Conservation (phyloP, 148 eudicot species). For the Persicaria tinctoria region DNA sequence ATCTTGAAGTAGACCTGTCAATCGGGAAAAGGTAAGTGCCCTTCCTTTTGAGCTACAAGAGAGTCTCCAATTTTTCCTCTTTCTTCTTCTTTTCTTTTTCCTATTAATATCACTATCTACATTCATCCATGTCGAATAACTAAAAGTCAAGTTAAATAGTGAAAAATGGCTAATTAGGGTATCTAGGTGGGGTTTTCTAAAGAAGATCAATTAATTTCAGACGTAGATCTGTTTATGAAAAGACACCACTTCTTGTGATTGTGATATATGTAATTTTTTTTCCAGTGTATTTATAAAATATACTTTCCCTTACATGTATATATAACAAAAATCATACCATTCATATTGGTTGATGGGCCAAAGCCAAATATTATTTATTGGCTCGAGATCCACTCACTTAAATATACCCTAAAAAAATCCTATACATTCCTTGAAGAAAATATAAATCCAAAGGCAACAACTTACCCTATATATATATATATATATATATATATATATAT, state of each 20-base stretch:
- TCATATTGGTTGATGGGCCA: neutral
- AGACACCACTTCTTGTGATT: conserved; percentile 2
- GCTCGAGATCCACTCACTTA: conserved; percentile 11
- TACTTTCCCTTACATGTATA: neutral
- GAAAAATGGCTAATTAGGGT: neutral
- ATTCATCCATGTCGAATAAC: neutral
- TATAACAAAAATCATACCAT: neutral
- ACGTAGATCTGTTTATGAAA: neutral
- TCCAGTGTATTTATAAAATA: neutral
- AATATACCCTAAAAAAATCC: neutral
- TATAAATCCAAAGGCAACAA: neutral
- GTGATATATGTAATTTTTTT: neutral
- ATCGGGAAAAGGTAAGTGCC: neutral
- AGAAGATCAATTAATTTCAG: neutral
- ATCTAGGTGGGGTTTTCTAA: neutral
- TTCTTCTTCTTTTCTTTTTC: neutral
- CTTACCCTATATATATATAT: neutral
- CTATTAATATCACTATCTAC: neutral
- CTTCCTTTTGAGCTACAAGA: neutral
- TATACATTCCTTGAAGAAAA: neutral
- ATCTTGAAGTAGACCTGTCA: neutral
- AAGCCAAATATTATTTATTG: conserved; percentile 1
- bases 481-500: too few relatives aligned
- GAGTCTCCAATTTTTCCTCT: neutral
- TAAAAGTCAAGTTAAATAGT: neutral